phyloP scores from a whole-genome alignment of 352 stramenopile genomes.

The Globisporangium radiosum region DNA sequence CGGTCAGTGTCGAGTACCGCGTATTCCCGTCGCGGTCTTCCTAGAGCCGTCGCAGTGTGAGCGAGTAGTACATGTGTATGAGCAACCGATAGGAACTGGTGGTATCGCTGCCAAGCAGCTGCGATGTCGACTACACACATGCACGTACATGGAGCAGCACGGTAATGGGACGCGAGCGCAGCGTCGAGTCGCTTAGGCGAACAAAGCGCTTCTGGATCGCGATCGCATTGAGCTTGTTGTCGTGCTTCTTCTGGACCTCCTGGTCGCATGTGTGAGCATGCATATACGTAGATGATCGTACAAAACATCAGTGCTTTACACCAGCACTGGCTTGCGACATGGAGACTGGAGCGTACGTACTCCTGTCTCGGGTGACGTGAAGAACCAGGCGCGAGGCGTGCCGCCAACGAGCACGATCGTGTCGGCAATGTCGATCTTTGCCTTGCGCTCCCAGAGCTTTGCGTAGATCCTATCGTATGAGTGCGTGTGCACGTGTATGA shows the following conservation, averaged over 20 bases:
- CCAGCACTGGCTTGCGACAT: no score
- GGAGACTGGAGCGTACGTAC: slow-evolving; percentile 15
- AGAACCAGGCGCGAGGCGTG: slow-evolving; percentile 43
- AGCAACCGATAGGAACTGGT: slow-evolving; percentile 1
- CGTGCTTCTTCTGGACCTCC: slow-evolving; percentile 48
- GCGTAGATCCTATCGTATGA: slow-evolving; percentile 32
- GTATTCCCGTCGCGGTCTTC: slow-evolving; percentile 35
- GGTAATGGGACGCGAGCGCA: slow-evolving; percentile 17
- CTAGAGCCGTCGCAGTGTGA: slow-evolving; percentile 14
- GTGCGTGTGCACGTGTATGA: neutral
- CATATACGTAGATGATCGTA: neutral
- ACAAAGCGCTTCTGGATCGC: slow-evolving; percentile 42
- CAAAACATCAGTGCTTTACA: no score
- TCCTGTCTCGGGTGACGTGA: slow-evolving; percentile 45
- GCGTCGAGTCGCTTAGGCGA: slow-evolving; percentile 13
- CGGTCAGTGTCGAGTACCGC: slow-evolving; percentile 31
- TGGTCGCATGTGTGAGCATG: slow-evolving; percentile 4
- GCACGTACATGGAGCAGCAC: slow-evolving; percentile 23
- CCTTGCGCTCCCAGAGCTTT: slow-evolving; percentile 48
- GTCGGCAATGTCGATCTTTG: slow-evolving; percentile 56
- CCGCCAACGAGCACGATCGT: slow-evolving; percentile 43
- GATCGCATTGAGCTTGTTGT: slow-evolving; percentile 26
- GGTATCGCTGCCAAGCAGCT: neutral
- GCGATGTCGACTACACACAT: no score
- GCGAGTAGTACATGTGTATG: slow-evolving; percentile 3